Base-by-base conservation (phyloP, 129 eudicot genomes). In the Flaveria brownii region DNA sequence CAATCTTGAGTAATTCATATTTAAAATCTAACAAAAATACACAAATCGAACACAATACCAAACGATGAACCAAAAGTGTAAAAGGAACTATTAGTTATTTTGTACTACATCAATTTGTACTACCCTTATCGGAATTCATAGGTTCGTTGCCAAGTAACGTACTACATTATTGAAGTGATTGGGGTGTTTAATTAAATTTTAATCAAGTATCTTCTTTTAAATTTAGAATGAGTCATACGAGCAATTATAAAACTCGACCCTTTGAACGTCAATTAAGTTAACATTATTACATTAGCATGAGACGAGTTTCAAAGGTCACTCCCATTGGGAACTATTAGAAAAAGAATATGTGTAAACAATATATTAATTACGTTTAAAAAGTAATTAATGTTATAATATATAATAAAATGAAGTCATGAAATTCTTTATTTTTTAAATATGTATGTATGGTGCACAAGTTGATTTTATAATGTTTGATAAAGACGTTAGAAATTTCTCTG, bases 401-500 rank as follows among this genome's bases (percentile, higher is more conserved):
- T 68, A 68, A 43, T 47, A 46, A 13, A 13, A 70, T 17, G 30
- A 30, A 26, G 60, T 23, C 15, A 51, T 23, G 3, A 47, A 70
- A 25, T 15, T 1, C 22, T 70, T 22, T 46, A 51, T 52, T 36
- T 50, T 16, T 7, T 9, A 25, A 2, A 65, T 5, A 65, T 15
- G 2, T 72, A 23, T 14, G 46, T 26, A 26, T 25, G 65, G 65
- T 25, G 49, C 54, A 54, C 51, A 51, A 33, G 11, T 52, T 52
- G 30, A 42, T 36, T 61, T 15, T 45, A 26, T 25, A 26, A 46
- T 39, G 18, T 74, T 10, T 25, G 72, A 75, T 75, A 5, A 63
- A 20, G 72, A 75, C 79, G 9, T 47, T 75, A 33, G 63, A 75
- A 64, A 46, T 64, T 75, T 63, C 62, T 49, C 47, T 47, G 62